A percentile compares a stretch with the other conserved stretches of the same genome.
Conservation (phyloP, 2,329 filamentous ascomycete species). For the Chrysoporthe puriensis region DNA sequence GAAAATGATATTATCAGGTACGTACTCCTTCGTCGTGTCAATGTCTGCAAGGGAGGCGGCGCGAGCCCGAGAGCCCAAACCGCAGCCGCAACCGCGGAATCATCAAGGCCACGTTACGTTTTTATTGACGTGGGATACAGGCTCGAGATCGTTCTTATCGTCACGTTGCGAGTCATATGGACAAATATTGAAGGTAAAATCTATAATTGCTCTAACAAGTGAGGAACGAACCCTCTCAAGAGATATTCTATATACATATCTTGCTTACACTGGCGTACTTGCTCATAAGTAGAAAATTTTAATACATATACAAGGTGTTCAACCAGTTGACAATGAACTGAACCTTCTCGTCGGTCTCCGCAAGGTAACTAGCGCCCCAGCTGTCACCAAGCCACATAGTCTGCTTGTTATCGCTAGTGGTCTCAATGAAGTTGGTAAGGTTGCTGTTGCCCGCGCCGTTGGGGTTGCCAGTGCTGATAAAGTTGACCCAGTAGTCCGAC, state of each 20-base stretch:
- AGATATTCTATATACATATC: background rate
- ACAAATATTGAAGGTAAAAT: background rate
- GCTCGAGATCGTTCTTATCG: too few species aligned
- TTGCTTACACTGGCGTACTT: background rate
- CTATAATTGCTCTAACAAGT: background rate
- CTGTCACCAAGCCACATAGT: constrained; percentile 20
- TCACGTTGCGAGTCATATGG: too few species aligned
- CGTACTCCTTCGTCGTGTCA: too few species aligned
- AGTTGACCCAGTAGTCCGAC: constrained; percentile 27
- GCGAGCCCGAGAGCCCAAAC: too few species aligned
- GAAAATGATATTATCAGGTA: too few species aligned
- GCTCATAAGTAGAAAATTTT: background rate
- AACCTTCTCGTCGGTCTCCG: background rate
- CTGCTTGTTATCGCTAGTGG: constrained; percentile 2
- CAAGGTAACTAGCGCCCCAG: constrained; percentile 7
- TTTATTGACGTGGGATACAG: too few species aligned
- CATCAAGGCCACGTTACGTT: too few species aligned
- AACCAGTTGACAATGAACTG: background rate
- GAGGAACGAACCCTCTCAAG: background rate
- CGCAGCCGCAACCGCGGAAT: too few species aligned
- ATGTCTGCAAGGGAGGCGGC: too few species aligned
- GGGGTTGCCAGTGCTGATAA: constrained; percentile 16
- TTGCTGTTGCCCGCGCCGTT: constrained; percentile 11
- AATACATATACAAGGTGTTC: background rate
- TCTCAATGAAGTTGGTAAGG: constrained; percentile 23